These are phyloP conservation scores for Sporothrix brasiliensis DNA, from an alignment of 2,329 filamentous ascomycete species.

Conservation along the genomic window DNA sequence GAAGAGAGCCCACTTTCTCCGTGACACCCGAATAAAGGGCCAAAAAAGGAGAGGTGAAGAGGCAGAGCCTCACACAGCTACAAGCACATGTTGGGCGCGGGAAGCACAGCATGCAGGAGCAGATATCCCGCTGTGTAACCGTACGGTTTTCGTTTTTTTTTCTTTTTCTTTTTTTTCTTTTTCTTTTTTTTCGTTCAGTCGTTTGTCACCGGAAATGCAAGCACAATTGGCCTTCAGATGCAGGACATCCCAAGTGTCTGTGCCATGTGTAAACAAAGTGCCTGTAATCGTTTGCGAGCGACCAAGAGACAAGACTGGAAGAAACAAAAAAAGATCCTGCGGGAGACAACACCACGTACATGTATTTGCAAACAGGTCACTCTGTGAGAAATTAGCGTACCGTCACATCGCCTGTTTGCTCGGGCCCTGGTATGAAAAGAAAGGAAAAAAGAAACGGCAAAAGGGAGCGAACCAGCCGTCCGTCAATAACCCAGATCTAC, in stretches of 20 bases:
- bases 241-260: background rate
- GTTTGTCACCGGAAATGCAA: background rate
- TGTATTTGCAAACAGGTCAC: background rate
- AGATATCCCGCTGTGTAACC: too few species aligned
- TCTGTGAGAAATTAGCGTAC: conserved; percentile 6
- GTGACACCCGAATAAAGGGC: too few species aligned
- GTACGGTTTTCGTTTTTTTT: too few species aligned
- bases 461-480: background rate
- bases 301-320: background rate
- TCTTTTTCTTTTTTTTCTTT: too few species aligned
- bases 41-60: background rate
- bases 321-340: background rate
- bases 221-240: background rate
- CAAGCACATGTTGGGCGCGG: background rate
- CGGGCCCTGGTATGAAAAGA: too few species aligned
- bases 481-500: background rate
- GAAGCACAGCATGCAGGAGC: background rate
- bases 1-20: background rate
- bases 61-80: background rate
- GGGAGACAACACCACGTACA: background rate
- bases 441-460: too few species aligned
- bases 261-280: background rate
- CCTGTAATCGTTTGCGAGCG: too few species aligned
- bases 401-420: background rate
- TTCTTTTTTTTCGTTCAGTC: background rate